Conservation (phyloP, 306 rosid genomes). For the Comarum palustre region DNA sequence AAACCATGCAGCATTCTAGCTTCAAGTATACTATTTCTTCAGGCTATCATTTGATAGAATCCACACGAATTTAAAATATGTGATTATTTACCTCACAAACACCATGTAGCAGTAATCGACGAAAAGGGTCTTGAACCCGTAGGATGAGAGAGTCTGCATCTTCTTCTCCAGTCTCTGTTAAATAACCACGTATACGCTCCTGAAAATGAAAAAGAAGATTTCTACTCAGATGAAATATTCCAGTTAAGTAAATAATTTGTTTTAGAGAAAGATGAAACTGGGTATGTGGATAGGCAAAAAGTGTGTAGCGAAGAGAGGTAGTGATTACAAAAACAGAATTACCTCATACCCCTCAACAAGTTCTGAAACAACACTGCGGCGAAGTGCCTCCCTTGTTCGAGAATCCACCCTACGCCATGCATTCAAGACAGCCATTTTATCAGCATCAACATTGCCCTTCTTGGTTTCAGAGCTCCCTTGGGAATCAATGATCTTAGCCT, state of each 20-base stretch:
- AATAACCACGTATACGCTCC: slow-evolving; percentile 63
- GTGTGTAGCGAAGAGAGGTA: not conserved
- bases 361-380: slow-evolving; percentile 67
- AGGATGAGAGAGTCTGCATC: slow-evolving; percentile 55
- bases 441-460: slow-evolving; percentile 54
- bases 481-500: slow-evolving; percentile 68
- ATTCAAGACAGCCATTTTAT: slow-evolving; percentile 49
- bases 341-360: slow-evolving; percentile 85
- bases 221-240: not conserved
- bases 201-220: slow-evolving; percentile 14
- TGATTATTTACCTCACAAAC: slow-evolving; percentile 75
- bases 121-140: slow-evolving; percentile 74
- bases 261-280: not conserved
- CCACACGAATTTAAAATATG: not conserved
- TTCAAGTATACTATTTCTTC: not conserved
- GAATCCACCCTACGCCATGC: slow-evolving; percentile 65
- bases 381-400: slow-evolving; percentile 89
- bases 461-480: slow-evolving; percentile 47
- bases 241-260: not conserved
- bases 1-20: not conserved
- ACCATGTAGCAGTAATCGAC: slow-evolving; percentile 80
- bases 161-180: slow-evolving; percentile 40
- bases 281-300: not conserved
- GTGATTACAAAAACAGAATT: not conserved
- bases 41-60: not conserved